A percentile compares a stretch with the other conserved stretches of the same genome.
Conservation (phyloP, 345 rosid genomes). For the Gossypioides kirkii region DNA sequence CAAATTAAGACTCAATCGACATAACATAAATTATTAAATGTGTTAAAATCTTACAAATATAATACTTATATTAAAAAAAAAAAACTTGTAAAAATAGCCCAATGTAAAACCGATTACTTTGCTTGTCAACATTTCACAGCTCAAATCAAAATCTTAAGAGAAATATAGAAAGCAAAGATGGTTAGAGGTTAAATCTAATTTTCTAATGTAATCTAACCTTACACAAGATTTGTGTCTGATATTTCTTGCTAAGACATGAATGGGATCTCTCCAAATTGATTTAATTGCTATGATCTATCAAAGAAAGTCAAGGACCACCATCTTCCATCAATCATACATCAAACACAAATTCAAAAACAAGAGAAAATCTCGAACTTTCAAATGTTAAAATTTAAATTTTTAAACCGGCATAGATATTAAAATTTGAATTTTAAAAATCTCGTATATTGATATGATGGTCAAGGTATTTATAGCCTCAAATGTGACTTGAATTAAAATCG, state of each 20-base stretch:
- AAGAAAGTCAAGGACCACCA: not conserved
- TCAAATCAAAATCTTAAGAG: not conserved
- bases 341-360: too few species aligned
- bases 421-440: too few species aligned
- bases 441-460: too few species aligned
- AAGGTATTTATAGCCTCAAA: too few species aligned
- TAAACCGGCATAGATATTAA: too few species aligned
- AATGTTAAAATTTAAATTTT: too few species aligned
- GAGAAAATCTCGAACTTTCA: too few species aligned
- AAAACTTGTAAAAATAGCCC: not conserved
- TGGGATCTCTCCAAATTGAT: not conserved
- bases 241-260: not conserved
- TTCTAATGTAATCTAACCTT: not conserved
- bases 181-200: not conserved
- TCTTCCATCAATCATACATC: not conserved
- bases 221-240: not conserved
- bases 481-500: too few species aligned
- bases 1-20: fast-evolving
- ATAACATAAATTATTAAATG: too few species aligned
- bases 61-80: not conserved
- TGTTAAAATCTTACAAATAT: too few species aligned
- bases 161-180: not conserved
- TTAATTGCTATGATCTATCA: not conserved
- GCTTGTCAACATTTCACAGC: not conserved
- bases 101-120: not conserved